These are phyloP conservation scores for Mychonastes homosphaera DNA, from an alignment of 139 green algal species.

Conservation along the genomic window DNA sequence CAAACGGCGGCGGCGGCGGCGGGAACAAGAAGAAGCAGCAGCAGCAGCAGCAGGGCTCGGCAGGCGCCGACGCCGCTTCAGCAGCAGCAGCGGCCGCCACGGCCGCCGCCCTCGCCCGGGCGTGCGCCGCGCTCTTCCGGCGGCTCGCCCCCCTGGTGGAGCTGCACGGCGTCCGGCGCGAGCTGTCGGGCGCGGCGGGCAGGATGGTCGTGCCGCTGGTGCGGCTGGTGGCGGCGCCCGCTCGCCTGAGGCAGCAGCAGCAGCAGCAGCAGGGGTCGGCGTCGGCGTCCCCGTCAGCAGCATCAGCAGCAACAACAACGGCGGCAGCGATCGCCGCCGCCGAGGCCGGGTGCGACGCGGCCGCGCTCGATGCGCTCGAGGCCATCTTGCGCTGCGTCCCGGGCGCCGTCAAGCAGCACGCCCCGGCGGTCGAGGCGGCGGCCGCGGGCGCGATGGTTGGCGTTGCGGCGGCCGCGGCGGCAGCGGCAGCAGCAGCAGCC, in stretches of 20 bases:
- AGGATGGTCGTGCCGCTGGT: constrained; percentile 25
- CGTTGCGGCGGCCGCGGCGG: too few species aligned
- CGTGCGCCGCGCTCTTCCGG: constrained; percentile 23
- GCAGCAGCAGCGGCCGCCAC: not conserved
- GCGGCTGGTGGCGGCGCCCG: not conserved
- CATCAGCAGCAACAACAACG: constrained; percentile 2
- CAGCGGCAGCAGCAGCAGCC: too few species aligned
- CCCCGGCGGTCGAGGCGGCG: constrained; percentile 2
- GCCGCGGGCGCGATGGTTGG: not conserved
- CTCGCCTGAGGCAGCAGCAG: constrained; percentile 1
- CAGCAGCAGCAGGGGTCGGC: constrained; percentile 6
- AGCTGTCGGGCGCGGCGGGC: constrained; percentile 17
- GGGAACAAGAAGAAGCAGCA: too few species aligned
- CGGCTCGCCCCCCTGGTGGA: constrained; percentile 32
- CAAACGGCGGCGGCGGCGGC: too few species aligned
- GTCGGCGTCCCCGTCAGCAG: not conserved
- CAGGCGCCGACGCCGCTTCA: not conserved
- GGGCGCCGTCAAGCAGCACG: constrained; percentile 2
- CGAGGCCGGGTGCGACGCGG: not conserved
- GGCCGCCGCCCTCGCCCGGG: not conserved
- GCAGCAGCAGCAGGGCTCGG: not conserved
- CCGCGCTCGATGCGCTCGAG: constrained; percentile 11
- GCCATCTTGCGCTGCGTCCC: constrained; percentile 7
- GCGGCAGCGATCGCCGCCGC: constrained; percentile 9
- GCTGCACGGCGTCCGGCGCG: constrained; percentile 33